A percentile compares a stretch with the other conserved stretches of the same genome.
Conservation (phyloP, 805 yeast genomes). For the Ogataea corticis region DNA sequence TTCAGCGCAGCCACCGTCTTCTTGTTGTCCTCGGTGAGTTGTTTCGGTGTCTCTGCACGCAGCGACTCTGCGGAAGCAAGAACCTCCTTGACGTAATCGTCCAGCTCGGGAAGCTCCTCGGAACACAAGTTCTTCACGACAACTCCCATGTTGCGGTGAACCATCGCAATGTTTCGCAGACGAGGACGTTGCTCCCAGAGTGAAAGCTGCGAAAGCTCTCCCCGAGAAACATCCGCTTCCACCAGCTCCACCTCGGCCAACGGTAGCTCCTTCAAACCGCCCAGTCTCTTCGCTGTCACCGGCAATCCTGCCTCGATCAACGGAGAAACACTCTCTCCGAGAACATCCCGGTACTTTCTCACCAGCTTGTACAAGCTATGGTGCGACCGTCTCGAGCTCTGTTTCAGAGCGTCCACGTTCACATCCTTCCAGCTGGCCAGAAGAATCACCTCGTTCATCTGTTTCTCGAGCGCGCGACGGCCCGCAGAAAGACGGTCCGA, state of each 20-base stretch:
- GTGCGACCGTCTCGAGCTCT: constrained; percentile 90
- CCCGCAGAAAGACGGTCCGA: constrained; percentile 43
- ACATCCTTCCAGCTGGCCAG: constrained; percentile 98
- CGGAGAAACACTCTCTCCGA: constrained; percentile 51
- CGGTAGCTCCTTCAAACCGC: constrained; percentile 9
- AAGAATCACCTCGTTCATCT: constrained; percentile 78
- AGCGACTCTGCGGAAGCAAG: constrained; percentile 60
- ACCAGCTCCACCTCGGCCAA: constrained; percentile 12
- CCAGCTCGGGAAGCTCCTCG: constrained; percentile 48
- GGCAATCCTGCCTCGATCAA: constrained; percentile 62
- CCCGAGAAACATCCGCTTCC: constrained; percentile 22
- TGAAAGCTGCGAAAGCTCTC: constrained; percentile 29
- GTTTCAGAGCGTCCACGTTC: constrained; percentile 88
- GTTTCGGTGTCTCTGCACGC: constrained; percentile 74
- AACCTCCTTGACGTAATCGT: constrained; percentile 55
- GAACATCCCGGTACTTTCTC: constrained; percentile 70
- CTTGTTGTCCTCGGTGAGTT: constrained; percentile 70
- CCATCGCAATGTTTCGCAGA: constrained; percentile 49
- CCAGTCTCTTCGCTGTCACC: constrained; percentile 4
- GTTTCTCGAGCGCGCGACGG: constrained; percentile 66
- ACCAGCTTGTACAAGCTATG: constrained; percentile 78
- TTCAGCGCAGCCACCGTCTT: constrained; percentile 69
- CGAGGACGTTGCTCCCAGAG: constrained; percentile 61
- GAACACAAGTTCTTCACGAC: constrained; percentile 41
- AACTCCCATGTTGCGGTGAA: constrained; percentile 56